Evolutionary conservation across 371 early-diverging fungal genomes (phyloP).

Genomic region (Rhizomucor miehei): DNA sequence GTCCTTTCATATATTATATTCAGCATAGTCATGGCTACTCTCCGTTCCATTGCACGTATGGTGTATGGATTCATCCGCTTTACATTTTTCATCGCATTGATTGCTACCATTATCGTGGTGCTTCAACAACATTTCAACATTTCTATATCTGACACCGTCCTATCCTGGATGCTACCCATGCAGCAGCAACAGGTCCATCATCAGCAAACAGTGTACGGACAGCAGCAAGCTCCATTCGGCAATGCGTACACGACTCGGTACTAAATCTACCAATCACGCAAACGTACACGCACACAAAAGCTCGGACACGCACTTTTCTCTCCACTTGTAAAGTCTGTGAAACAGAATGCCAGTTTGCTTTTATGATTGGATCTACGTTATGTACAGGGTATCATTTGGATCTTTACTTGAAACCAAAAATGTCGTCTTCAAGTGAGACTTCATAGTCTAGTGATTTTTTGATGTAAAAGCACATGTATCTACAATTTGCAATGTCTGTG

Average conservation of each 20-base stretch:
- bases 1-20: conserved; percentile 32
- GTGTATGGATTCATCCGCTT: conserved; percentile 39
- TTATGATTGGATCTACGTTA: no score
- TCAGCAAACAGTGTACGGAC: neutral
- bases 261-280: no score
- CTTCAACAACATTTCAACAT: conserved; percentile 20
- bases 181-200: conserved; percentile 6
- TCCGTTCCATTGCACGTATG: conserved; percentile 32
- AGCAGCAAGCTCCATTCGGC: neutral
- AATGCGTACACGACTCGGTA: neutral
- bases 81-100: conserved; percentile 24
- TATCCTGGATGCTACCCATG: neutral
- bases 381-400: neutral
- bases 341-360: neutral
- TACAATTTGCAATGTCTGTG: conserved; percentile 16
- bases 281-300: no score
- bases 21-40: conserved; percentile 18
- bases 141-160: conserved; percentile 1
- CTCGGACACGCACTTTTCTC: no score
- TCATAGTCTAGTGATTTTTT: conserved; percentile 65
- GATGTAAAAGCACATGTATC: conserved; percentile 91
- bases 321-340: neutral
- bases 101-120: conserved; percentile 16
- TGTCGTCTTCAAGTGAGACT: conserved; percentile 9
- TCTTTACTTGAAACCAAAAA: conserved; percentile 8